Evolutionary conservation across 352 stramenopile genomes (phyloP), one percentile per base, ranked within the genome.

Genomic region (Pythium apleroticum): DNA sequence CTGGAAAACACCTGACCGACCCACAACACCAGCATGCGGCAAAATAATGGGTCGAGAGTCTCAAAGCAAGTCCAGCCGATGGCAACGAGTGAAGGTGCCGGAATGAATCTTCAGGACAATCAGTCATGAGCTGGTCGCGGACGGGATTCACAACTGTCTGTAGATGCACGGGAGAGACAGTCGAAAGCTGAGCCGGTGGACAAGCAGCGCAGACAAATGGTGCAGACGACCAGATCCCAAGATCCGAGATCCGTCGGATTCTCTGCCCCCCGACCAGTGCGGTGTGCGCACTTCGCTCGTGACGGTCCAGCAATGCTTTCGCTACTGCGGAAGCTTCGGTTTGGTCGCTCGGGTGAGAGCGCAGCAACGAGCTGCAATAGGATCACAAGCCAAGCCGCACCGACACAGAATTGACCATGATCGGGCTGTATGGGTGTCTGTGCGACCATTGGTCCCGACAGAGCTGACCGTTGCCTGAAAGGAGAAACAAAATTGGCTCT

Each of bases 1-100:
- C 50, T 37, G 17, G 24, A 49, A 56, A 56, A 56, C 22, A 41
- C 11, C 11, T n/a, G n/a, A n/a, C n/a, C n/a, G n/a, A n/a, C n/a
- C n/a, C n/a, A 9, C 35, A 41, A 41, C 35, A 41, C 35, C 35
- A 41, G 35, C 35, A 41, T n/a, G n/a, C n/a, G n/a, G n/a, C n/a
- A n/a, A n/a, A n/a, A n/a, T n/a, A n/a, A n/a, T n/a, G n/a, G n/a
- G n/a, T n/a, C n/a, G n/a, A n/a, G n/a, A n/a, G n/a, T n/a, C n/a
- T n/a, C n/a, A n/a, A n/a, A n/a, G n/a, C n/a, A 41, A 6, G 35
- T 41, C 35, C 35, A 41, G 35, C 35, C 10, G 35, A 41, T 12
- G 35, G 35, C 35, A 14, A 41, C 35, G 35, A 41, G 14, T 41
- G 35, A 41, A 41, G 35, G 35, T 41, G 35, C 11, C 15, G 35